These are phyloP conservation scores for Talaromyces piceae DNA, from an alignment of 2,329 filamentous ascomycete genomes.

Conservation along the genomic window DNA sequence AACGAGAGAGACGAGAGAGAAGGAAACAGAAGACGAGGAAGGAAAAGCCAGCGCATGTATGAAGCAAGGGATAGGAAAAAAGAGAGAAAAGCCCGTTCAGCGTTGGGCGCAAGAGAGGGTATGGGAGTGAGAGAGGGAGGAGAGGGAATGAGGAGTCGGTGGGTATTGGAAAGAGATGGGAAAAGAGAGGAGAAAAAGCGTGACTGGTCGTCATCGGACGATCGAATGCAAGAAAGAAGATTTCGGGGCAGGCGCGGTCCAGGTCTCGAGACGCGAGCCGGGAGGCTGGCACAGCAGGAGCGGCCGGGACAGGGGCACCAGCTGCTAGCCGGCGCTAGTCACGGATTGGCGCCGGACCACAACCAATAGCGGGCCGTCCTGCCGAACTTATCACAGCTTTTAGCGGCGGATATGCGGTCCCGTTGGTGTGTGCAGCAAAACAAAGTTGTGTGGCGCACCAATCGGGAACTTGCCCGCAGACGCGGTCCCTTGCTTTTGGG, in stretches of 20 bases:
- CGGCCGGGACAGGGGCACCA: not conserved
- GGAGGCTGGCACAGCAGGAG: not conserved
- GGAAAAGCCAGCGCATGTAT: not conserved
- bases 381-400: not conserved
- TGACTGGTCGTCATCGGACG: not conserved
- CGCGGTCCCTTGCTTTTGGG: constrained; percentile 9
- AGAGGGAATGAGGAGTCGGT: not conserved
- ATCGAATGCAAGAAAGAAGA: not conserved
- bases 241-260: not conserved
- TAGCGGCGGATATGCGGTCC: no score
- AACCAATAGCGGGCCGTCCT: not conserved
- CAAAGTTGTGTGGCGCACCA: constrained; percentile 2
- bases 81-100: not conserved
- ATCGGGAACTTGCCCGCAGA: constrained; percentile 10
- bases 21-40: no score
- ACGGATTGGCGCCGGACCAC: no score
- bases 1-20: not conserved
- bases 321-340: not conserved
- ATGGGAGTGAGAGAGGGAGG: not conserved
- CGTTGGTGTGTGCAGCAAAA: no score
- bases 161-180: not conserved
- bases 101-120: not conserved
- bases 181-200: not conserved
- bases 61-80: not conserved
- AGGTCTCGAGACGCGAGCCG: not conserved